These are phyloP conservation scores for Saccharum spontaneum DNA, from an alignment of 176 grass and related monocot species.

Conservation along the genomic window DNA sequence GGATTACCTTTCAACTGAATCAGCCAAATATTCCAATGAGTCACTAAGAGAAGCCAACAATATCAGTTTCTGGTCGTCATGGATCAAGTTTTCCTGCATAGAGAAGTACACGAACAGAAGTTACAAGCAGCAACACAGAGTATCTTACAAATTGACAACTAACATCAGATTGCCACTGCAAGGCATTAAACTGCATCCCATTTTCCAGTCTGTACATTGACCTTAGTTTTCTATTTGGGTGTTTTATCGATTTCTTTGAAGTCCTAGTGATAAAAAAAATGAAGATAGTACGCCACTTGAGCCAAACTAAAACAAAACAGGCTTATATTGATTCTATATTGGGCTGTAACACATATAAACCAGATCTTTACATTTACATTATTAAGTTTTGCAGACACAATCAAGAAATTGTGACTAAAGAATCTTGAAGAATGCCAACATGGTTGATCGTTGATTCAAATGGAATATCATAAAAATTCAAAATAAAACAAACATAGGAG, in stretches of 20 bases:
- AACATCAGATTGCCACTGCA: not conserved
- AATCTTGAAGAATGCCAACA: not conserved
- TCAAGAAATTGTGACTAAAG: constrained; percentile 13
- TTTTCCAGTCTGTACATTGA: not conserved
- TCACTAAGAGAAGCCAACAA: constrained; percentile 93
- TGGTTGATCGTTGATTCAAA: not conserved
- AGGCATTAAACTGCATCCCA: not conserved
- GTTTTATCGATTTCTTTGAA: not conserved
- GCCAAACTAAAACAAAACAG: constrained; percentile 15
- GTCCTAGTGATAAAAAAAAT: not conserved
- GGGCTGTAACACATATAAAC: not conserved
- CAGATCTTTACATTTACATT: not conserved
- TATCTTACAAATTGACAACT: not conserved
- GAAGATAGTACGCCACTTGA: not conserved
- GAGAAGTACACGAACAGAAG: not conserved
- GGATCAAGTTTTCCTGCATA: constrained; percentile 91
- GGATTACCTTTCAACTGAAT: constrained; percentile 95
- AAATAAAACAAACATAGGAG: not conserved
- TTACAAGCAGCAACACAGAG: not conserved
- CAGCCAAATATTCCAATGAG: constrained; percentile 95
- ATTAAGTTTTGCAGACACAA: not conserved
- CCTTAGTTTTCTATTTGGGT: not conserved
- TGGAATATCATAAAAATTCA: not conserved
- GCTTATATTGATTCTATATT: not conserved
- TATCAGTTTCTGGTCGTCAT: constrained; percentile 95